phyloP scores from a whole-genome alignment of 768 basidiomycete species.

The Crucibulum laeve region DNA sequence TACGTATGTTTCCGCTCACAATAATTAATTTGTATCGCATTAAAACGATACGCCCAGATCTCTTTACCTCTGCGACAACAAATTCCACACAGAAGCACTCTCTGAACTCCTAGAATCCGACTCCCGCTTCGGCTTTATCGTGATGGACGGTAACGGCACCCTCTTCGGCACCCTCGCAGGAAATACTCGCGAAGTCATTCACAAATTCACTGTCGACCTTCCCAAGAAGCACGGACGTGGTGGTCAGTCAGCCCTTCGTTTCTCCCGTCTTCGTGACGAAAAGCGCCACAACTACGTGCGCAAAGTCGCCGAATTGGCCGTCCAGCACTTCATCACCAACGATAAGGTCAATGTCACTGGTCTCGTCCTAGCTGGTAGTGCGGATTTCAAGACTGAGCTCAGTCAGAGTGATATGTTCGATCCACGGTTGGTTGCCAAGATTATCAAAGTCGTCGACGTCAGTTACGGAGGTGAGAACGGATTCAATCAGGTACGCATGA shows the following conservation, averaged over 20 bases:
- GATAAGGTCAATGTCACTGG: constrained; percentile 99
- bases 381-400: constrained; percentile 98
- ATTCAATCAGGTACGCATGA: constrained; percentile 84
- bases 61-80: constrained; percentile 98
- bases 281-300: constrained; percentile 99
- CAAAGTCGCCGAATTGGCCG: constrained; percentile 95
- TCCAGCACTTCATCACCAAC: constrained; percentile 95
- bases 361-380: constrained; percentile 92
- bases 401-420: constrained; percentile 97
- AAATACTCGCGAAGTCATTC: constrained; percentile 94
- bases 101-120: constrained; percentile 96
- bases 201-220: constrained; percentile 98
- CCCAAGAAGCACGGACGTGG: constrained; percentile 99
- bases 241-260: constrained; percentile 99
- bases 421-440: constrained; percentile 77
- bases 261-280: constrained; percentile 98
- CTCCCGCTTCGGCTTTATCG: constrained; percentile 97
- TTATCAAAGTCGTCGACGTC: constrained; percentile 98
- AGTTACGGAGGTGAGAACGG: constrained; percentile 99
- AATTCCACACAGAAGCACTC: constrained; percentile 97
- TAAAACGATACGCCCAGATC: constrained; percentile 48
- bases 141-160: constrained; percentile 98
- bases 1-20: constrained; percentile 56
- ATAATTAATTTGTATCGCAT: constrained; percentile 1
- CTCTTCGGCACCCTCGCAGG: constrained; percentile 95